phyloP scores from a whole-genome alignment of 1,139 yeast genomes.

The Tardiomyces blankii region DNA sequence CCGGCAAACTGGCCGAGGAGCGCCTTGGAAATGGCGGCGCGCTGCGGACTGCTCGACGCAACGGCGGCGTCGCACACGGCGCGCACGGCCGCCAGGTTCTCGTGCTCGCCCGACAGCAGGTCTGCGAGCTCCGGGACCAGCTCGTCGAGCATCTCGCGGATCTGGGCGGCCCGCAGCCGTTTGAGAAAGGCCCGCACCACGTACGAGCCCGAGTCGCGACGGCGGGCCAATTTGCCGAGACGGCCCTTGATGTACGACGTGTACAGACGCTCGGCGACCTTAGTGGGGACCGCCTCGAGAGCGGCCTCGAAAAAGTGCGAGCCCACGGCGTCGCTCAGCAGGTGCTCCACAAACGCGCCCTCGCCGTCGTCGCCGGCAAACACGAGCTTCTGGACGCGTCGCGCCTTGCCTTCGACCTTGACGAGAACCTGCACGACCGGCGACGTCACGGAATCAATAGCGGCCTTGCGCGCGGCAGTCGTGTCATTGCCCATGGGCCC shows the following conservation, averaged over 20 bases:
- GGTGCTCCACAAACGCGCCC: conserved; percentile 72
- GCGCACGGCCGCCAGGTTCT: conserved; percentile 56
- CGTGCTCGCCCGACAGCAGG: conserved; percentile 39
- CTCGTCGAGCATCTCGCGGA: conserved; percentile 53
- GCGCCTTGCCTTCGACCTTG: conserved; percentile 73
- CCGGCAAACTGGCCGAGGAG: conserved; percentile 40
- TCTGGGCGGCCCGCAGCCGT: conserved; percentile 49
- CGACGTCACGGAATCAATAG: conserved; percentile 73
- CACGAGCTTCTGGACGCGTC: conserved; percentile 34
- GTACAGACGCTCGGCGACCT: conserved; percentile 61
- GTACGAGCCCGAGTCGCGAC: conserved; percentile 78
- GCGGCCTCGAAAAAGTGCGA: conserved; percentile 77
- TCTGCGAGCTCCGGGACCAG: conserved; percentile 57
- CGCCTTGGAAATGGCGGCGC: conserved; percentile 53
- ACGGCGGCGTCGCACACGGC: conserved; percentile 58
- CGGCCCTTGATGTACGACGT: conserved; percentile 63
- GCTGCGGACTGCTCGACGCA: conserved; percentile 43
- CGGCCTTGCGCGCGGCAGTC: conserved; percentile 50
- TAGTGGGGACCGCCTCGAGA: conserved; percentile 54
- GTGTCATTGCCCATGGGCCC: conserved; percentile 26
- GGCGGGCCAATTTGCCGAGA: conserved; percentile 56
- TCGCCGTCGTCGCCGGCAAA: conserved; percentile 52
- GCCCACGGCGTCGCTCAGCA: conserved; percentile 80
- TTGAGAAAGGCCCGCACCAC: conserved; percentile 59
- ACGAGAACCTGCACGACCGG: conserved; percentile 77